phyloP scores from a whole-genome alignment of 495 filamentous ascomycete genomes.

The Lasiosphaeria miniovina region DNA sequence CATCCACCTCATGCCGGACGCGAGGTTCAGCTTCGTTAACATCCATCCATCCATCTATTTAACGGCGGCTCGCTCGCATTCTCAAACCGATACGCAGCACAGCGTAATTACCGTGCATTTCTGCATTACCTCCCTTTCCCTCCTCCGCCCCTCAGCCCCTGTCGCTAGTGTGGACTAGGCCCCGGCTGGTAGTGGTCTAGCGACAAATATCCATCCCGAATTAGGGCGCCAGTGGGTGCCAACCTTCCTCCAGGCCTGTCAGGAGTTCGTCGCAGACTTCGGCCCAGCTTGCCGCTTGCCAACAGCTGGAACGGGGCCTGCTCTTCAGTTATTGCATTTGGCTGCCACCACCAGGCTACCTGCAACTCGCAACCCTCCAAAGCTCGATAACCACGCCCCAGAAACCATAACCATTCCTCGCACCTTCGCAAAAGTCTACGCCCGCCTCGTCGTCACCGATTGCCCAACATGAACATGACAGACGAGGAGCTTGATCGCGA shows the following conservation, averaged over 20 bases:
- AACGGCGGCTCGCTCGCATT: too few relatives aligned
- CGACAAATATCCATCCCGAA: constrained; percentile 14
- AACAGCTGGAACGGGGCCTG: constrained; percentile 14
- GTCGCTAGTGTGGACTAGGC: too few relatives aligned
- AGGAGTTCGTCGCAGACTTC: constrained; percentile 1
- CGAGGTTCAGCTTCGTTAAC: too few relatives aligned
- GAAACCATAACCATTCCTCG: constrained; percentile 7
- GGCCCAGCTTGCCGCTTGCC: constrained; percentile 15
- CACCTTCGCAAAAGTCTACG: constrained; percentile 10
- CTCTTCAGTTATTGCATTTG: constrained; percentile 1
- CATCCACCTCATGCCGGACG: too few relatives aligned
- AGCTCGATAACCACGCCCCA: constrained; percentile 26
- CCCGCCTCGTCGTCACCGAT: neutral
- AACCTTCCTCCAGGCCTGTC: neutral
- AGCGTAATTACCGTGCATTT: too few relatives aligned
- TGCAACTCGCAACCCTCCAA: constrained; percentile 30
- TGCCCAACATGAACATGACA: constrained; percentile 39
- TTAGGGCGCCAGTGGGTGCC: neutral
- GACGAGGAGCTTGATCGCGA: constrained; percentile 66
- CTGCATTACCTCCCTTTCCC: too few relatives aligned
- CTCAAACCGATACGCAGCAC: too few relatives aligned
- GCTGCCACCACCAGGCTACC: constrained; percentile 12
- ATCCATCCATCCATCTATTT: neutral
- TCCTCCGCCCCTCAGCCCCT: too few relatives aligned
- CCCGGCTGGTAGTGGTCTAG: too few relatives aligned